phyloP scores from a whole-genome alignment of 2,329 filamentous ascomycete genomes.

The Epichloe sibirici region DNA sequence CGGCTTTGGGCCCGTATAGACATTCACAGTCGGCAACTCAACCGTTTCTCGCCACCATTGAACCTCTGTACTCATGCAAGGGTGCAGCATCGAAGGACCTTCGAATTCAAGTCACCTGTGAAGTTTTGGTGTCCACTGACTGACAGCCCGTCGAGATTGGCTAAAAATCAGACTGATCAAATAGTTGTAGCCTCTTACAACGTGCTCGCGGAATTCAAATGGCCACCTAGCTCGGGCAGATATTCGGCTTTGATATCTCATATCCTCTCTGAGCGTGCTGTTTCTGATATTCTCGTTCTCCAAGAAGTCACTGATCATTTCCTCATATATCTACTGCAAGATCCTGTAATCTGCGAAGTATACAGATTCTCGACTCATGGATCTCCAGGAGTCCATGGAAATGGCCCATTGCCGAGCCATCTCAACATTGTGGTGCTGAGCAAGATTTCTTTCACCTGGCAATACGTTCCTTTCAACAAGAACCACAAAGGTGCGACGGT shows the following conservation, averaged over 20 bases:
- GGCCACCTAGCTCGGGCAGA: no score
- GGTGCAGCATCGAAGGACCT: neutral
- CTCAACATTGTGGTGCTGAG: no score
- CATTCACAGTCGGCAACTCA: slow-evolving; percentile 7
- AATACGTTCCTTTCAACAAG: slow-evolving; percentile 37
- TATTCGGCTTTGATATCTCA: no score
- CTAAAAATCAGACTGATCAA: no score
- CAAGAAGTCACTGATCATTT: slow-evolving; percentile 56
- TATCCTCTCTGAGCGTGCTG: no score
- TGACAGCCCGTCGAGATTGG: no score
- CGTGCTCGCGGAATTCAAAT: no score
- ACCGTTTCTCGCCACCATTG: no score
- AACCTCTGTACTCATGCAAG: no score
- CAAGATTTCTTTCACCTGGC: slow-evolving; percentile 35
- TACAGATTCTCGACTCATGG: slow-evolving; percentile 48
- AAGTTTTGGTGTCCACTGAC: no score
- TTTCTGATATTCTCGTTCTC: slow-evolving; percentile 23
- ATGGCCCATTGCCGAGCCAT: no score
- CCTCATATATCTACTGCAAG: slow-evolving; percentile 39
- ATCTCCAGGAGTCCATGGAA: slow-evolving; percentile 32
- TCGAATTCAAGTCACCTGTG: neutral
- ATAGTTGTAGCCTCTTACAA: no score
- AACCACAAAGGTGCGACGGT: slow-evolving; percentile 48
- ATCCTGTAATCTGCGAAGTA: slow-evolving; percentile 29
- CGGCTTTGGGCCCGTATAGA: slow-evolving; percentile 41